Conservation (phyloP, 257 asterid species). For the Ophiorrhiza pumila region DNA sequence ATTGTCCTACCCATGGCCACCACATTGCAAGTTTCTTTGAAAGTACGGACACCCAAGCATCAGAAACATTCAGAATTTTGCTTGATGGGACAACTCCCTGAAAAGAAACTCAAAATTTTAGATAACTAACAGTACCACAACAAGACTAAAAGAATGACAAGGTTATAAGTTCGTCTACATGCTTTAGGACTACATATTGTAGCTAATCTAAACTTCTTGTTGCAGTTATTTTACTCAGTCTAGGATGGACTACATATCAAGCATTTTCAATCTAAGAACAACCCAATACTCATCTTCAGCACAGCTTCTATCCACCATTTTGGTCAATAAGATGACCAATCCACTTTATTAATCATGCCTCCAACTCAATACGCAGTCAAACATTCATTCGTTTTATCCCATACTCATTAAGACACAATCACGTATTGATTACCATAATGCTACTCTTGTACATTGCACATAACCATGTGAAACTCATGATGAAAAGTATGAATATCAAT, state of each 20-base stretch:
- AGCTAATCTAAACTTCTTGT: not conserved
- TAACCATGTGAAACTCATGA: not conserved
- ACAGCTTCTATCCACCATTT: not conserved
- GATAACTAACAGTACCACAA: not conserved
- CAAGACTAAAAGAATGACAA: not conserved
- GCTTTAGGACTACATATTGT: not conserved
- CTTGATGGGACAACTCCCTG: slow-evolving; percentile 62
- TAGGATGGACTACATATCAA: not conserved
- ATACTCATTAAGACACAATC: not conserved
- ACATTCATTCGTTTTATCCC: not conserved
- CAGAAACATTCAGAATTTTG: slow-evolving; percentile 41
- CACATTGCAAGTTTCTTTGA: slow-evolving; percentile 54
- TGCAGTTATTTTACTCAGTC: not conserved
- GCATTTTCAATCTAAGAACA: not conserved
- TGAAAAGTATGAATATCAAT: not conserved
- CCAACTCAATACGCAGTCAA: not conserved
- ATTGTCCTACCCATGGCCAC: slow-evolving; percentile 90
- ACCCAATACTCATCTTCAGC: not conserved
- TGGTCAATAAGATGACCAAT: not conserved
- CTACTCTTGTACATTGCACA: not conserved
- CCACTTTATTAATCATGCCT: no score
- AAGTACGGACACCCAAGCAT: slow-evolving; percentile 63
- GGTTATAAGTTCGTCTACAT: not conserved
- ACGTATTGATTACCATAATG: no score
- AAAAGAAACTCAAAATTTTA: slow-evolving; percentile 1